Conservation (phyloP, 176 grass and related monocot genomes). For the Phoenix dactylifera region DNA sequence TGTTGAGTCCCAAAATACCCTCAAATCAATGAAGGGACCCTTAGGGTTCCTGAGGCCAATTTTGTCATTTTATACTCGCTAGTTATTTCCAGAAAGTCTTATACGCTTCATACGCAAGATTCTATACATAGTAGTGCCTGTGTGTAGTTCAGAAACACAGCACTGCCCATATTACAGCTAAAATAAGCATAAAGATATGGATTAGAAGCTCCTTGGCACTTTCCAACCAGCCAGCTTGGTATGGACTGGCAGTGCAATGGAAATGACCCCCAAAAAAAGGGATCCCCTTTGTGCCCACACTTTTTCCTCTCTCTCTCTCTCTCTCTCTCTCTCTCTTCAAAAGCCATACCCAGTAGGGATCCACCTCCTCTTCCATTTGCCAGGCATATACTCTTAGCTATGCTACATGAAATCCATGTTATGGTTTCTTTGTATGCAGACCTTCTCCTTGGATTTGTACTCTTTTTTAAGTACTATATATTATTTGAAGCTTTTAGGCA, state of each 20-base stretch:
- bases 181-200: neutral
- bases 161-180: neutral
- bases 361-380: neutral
- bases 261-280: neutral
- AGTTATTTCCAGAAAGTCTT: too few species aligned
- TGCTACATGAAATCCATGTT: neutral
- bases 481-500: neutral
- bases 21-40: too few species aligned
- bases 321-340: neutral
- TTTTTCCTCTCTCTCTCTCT: neutral
- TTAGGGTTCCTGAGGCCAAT: too few species aligned
- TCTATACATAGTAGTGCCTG: too few species aligned
- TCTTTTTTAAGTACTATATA: too few species aligned
- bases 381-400: neutral
- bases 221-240: neutral
- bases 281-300: neutral
- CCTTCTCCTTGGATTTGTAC: too few species aligned
- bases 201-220: neutral
- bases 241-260: neutral
- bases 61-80: too few species aligned
- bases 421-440: too few species aligned
- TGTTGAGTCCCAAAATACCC: too few species aligned
- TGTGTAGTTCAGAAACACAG: too few species aligned
- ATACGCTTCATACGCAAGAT: too few species aligned
- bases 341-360: too few species aligned